phyloP scores from a whole-genome alignment of 345 rosid species.

The Heritiera fomes region DNA sequence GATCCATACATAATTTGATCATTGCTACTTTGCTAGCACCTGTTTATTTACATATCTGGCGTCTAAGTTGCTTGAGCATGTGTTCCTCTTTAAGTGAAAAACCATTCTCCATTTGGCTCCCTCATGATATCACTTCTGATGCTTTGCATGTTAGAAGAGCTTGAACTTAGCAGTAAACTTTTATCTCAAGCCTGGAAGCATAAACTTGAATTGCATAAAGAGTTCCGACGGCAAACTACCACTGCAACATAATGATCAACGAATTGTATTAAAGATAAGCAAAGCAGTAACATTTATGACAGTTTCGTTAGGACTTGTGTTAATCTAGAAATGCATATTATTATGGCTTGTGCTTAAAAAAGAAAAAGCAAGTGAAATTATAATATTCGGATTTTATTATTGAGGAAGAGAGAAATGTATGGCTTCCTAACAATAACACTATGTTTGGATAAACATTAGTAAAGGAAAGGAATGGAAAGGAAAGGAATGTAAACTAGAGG shows the following conservation, averaged over 20 bases:
- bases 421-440: too few relatives aligned
- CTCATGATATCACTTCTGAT: constrained; percentile 28
- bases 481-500: too few relatives aligned
- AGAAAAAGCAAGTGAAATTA: too few relatives aligned
- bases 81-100: constrained; percentile 15
- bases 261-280: too few relatives aligned
- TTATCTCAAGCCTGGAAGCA: background rate
- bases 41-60: background rate
- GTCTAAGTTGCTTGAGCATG: background rate
- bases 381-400: too few relatives aligned
- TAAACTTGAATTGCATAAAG: background rate
- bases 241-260: background rate
- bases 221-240: background rate
- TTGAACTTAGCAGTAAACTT: background rate
- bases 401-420: too few relatives aligned
- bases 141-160: constrained; percentile 40
- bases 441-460: too few relatives aligned
- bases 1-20: constrained; percentile 39
- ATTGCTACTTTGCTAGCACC: constrained; percentile 12
- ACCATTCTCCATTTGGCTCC: constrained; percentile 18
- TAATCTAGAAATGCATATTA: background rate
- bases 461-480: too few relatives aligned
- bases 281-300: background rate
- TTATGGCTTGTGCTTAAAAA: too few relatives aligned
- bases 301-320: background rate